A percentile compares a stretch with the other conserved stretches of the same genome.
phyloP scores from a whole-genome alignment of 768 basidiomycete species.

The Amanita subjunquillea region DNA sequence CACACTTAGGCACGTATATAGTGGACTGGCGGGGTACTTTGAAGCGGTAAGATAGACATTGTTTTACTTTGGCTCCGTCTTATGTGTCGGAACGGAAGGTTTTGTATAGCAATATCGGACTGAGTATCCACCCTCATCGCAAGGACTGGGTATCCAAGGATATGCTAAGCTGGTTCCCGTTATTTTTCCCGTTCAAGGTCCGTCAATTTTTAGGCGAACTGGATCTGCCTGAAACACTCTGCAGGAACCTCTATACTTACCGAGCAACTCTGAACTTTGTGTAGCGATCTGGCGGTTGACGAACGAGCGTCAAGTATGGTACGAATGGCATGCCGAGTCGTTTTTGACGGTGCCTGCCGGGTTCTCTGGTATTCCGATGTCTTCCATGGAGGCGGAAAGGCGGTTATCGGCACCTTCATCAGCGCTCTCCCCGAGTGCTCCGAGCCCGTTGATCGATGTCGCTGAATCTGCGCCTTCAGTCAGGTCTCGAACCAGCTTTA shows the following conservation, averaged over 20 bases:
- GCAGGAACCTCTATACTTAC: slow-evolving; percentile 90
- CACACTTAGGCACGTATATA: slow-evolving; percentile 11
- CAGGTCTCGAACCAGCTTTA: slow-evolving; percentile 12
- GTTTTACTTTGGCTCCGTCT: not conserved
- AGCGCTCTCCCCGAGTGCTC: slow-evolving; percentile 19
- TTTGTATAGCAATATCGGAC: slow-evolving; percentile 79
- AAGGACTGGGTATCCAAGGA: slow-evolving; percentile 84
- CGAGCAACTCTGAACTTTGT: slow-evolving; percentile 84
- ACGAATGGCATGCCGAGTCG: slow-evolving; percentile 96
- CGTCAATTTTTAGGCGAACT: slow-evolving; percentile 13
- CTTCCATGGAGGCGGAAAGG: not conserved
- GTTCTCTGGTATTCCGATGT: slow-evolving; percentile 10
- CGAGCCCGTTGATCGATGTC: slow-evolving; percentile 70
- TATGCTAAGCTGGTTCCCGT: slow-evolving; percentile 99
- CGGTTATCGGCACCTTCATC: slow-evolving; percentile 9
- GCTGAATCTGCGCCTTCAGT: slow-evolving; percentile 25
- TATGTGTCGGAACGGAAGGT: slow-evolving; percentile 23
- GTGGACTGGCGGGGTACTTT: slow-evolving; percentile 93
- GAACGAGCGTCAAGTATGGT: slow-evolving; percentile 88
- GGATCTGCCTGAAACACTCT: not conserved
- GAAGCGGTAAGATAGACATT: slow-evolving; percentile 47
- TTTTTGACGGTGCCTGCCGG: slow-evolving; percentile 58
- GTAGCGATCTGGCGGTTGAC: slow-evolving; percentile 94
- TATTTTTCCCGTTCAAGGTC: slow-evolving; percentile 92
- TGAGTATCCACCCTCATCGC: slow-evolving; percentile 89